Percentiles rank a stretch among this genome's conserved stretches.
These are phyloP conservation scores for Acrocalymma vagum DNA, from an alignment of 2,329 filamentous ascomycete genomes.

Conservation along the genomic window DNA sequence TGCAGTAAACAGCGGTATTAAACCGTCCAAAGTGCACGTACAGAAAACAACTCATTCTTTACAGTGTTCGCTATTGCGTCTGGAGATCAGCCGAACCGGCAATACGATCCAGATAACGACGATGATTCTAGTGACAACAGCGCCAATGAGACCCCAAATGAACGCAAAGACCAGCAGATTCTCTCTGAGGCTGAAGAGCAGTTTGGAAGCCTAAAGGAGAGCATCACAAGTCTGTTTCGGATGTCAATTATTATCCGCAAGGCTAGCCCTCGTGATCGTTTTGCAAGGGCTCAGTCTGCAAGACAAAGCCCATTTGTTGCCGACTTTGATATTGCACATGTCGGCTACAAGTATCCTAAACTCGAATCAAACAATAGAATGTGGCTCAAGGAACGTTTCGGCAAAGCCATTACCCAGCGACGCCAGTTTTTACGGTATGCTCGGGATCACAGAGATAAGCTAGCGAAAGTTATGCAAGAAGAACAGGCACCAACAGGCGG, in stretches of 20 bases:
- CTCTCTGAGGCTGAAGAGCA: slow-evolving; percentile 28
- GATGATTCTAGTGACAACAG: not conserved
- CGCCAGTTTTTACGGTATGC: slow-evolving; percentile 30
- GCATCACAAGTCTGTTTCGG: slow-evolving; percentile 31
- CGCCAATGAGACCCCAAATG: too few relatives aligned
- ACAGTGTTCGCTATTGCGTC: slow-evolving; percentile 15
- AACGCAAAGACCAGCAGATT: too few relatives aligned
- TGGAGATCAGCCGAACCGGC: slow-evolving; percentile 18
- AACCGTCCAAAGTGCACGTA: not conserved
- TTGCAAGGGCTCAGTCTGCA: slow-evolving; percentile 22
- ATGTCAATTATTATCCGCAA: slow-evolving; percentile 32
- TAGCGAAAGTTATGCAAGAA: slow-evolving; percentile 7
- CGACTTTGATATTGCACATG: slow-evolving; percentile 28
- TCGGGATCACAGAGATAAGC: slow-evolving; percentile 23
- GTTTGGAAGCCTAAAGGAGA: slow-evolving; percentile 20
- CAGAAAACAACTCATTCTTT: not conserved
- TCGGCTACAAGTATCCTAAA: slow-evolving; percentile 29
- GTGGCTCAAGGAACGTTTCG: slow-evolving; percentile 28
- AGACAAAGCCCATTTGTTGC: slow-evolving; percentile 16
- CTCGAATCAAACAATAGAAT: slow-evolving; percentile 14
- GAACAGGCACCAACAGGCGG: slow-evolving; percentile 1
- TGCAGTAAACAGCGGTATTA: slow-evolving; percentile 11
- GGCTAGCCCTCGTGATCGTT: slow-evolving; percentile 30
- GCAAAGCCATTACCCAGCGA: slow-evolving; percentile 30
- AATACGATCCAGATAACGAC: slow-evolving; percentile 3